These are phyloP conservation scores for Pisolithus sp. DNA, from an alignment of 768 basidiomycete genomes.

Conservation along the genomic window DNA sequence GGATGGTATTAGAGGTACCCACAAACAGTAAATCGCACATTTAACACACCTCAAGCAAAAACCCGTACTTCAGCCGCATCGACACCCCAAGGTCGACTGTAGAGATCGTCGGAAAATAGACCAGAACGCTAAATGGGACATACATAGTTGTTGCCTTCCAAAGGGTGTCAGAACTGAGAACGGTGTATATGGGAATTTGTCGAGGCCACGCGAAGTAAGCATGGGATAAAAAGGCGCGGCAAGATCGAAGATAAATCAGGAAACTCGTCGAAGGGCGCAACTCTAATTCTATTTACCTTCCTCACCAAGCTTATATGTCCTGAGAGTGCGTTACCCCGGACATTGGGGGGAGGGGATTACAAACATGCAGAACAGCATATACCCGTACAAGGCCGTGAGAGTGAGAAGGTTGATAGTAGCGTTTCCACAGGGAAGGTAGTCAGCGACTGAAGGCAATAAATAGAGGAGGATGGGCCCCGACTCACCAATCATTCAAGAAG, in stretches of 20 bases:
- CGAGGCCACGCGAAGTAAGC: background rate
- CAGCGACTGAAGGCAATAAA: background rate
- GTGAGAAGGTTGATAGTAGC: background rate
- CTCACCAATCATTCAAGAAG: constrained; percentile 81
- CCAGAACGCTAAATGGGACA: constrained; percentile 17
- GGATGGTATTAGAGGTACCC: constrained; percentile 5
- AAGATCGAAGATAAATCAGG: background rate
- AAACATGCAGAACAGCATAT: too few relatives aligned
- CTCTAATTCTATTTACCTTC: constrained; percentile 45
- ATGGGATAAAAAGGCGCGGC: background rate
- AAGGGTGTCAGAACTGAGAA: constrained; percentile 77
- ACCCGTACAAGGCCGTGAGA: background rate
- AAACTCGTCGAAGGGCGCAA: background rate
- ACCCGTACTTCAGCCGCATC: constrained; percentile 73
- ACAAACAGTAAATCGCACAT: background rate
- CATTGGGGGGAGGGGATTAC: background rate
- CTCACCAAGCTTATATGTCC: constrained; percentile 87
- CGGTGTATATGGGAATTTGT: background rate
- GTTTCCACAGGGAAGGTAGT: background rate
- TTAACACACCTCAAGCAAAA: constrained; percentile 49
- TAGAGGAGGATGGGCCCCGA: constrained; percentile 4
- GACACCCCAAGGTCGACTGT: constrained; percentile 64
- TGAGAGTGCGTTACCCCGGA: constrained; percentile 20
- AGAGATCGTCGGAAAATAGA: background rate
- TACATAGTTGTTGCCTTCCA: constrained; percentile 80